Base-by-base conservation (phyloP, 305 asterid genomes). In the Plantago coronopus region DNA sequence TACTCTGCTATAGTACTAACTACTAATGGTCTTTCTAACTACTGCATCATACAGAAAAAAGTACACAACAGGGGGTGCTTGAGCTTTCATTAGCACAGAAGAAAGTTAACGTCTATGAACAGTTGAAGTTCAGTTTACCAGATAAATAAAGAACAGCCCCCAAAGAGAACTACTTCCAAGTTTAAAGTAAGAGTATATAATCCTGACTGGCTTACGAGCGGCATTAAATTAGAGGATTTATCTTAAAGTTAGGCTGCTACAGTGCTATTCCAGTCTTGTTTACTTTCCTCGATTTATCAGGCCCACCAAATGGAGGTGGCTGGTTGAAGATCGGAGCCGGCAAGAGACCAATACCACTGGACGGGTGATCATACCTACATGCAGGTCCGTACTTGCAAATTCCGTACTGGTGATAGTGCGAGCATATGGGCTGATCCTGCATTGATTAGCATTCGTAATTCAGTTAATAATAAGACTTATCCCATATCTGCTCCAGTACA, bases 361-460 rank as follows among this genome's bases (percentile, higher is more conserved):
- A 42, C 9, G 75, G 75, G 44, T 70, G 75, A 25, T 70, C 75
- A 18, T 59, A 70, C 55, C 56, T 65, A 56, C 75, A 70, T 43
- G 71, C 64, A 6, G 75, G 75, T 47, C 75, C 75, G 23, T 54
- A 70, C 67, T 70, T 70, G 70, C 75, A 70, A 47, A 70, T 70
- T 23, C 75, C 75, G 37, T 65, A 70, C 44, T 69, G 62, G 13
- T 60, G 60, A 62, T 59, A 70, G 64, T 70, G 66, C 40, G 71
- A 20, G 47, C 75, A 70, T 50, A 70, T 59, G 59, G 65, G 69
- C 53, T 70, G 75, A 59, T 66, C 75, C 75, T 70, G 66, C 38
- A 15, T 47, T 17, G 22, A 45, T 61, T 18, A 34, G 18, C 16
- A 34, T 56, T 7, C 6, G 11, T 17, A 13, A 38, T 22, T 51